These are phyloP conservation scores for Leccinum solheimii DNA, from an alignment of 1,284 basidiomycete species.

Conservation along the genomic window DNA sequence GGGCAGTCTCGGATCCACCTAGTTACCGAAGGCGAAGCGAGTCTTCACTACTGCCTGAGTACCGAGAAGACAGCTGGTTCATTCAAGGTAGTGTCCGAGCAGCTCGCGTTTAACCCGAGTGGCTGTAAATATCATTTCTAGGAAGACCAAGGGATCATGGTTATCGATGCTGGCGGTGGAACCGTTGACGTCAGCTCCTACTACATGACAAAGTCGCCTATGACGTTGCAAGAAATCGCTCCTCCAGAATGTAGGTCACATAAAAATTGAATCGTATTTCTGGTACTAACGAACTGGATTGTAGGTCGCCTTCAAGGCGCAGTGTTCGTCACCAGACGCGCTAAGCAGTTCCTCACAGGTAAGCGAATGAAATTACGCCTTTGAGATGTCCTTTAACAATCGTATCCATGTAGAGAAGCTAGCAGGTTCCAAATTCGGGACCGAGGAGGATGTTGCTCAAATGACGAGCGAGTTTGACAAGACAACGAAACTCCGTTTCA, in stretches of 20 bases:
- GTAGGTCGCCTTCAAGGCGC: conserved; percentile 38
- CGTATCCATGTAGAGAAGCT: conserved; percentile 33
- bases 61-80: conserved; percentile 40
- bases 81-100: conserved; percentile 35
- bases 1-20: conserved; percentile 45
- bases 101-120: neutral
- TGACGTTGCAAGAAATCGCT: conserved; percentile 34
- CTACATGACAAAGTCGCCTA: conserved; percentile 23
- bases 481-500: conserved; percentile 44
- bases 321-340: conserved; percentile 38
- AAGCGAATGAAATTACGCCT: neutral
- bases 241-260: conserved; percentile 33
- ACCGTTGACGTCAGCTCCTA: conserved; percentile 45
- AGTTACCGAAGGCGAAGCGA: conserved; percentile 53
- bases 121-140: conserved; percentile 10
- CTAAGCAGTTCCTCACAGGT: conserved; percentile 35
- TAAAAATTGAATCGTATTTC: neutral
- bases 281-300: conserved; percentile 7
- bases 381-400: neutral
- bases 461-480: conserved; percentile 44
- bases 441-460: conserved; percentile 35
- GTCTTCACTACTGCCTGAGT: conserved; percentile 47
- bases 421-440: conserved; percentile 35
- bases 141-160: conserved; percentile 41
- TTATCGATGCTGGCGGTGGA: conserved; percentile 55